These are phyloP conservation scores for Cystobasidiaceae sp. DNA, from an alignment of 1,284 basidiomycete genomes.

Conservation along the genomic window DNA sequence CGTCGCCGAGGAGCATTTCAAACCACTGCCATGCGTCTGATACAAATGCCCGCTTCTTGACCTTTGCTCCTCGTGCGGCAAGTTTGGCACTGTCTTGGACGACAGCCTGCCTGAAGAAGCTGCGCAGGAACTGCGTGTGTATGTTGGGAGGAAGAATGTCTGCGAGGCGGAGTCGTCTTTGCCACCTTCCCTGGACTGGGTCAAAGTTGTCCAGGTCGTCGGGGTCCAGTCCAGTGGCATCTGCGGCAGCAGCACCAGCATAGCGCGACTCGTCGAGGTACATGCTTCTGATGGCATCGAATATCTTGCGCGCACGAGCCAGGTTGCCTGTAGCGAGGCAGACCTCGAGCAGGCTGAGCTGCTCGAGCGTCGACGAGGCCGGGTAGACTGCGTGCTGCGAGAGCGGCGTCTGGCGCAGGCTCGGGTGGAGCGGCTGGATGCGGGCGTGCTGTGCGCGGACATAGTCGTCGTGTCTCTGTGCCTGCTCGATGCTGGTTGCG, in stretches of 20 bases:
- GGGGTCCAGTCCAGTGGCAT: conserved; percentile 8
- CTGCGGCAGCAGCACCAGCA: neutral
- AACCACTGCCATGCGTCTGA: conserved; percentile 42
- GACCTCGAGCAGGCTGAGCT: conserved; percentile 67
- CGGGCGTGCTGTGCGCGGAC: too few species aligned
- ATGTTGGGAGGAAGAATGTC: conserved; percentile 35
- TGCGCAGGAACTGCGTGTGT: conserved; percentile 40
- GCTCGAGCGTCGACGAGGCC: conserved; percentile 49
- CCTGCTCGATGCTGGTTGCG: too few species aligned
- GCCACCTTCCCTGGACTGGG: conserved; percentile 4
- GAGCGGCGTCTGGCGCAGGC: neutral
- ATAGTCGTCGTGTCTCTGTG: too few species aligned
- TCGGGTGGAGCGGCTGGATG: neutral
- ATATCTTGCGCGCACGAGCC: conserved; percentile 40
- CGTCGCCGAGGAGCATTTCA: conserved; percentile 32
- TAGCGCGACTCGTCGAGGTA: conserved; percentile 21
- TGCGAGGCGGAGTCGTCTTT: neutral
- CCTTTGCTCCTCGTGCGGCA: neutral
- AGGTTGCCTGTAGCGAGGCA: conserved; percentile 68
- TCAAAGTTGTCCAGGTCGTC: conserved; percentile 4
- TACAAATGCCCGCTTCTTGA: conserved; percentile 7
- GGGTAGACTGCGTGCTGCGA: conserved; percentile 24
- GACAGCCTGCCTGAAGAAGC: conserved; percentile 36
- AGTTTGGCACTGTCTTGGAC: neutral
- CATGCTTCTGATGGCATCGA: conserved; percentile 31